Evolutionary conservation across 2,329 filamentous ascomycete species (phyloP).

Genomic region (Scedosporium apiospermum): DNA sequence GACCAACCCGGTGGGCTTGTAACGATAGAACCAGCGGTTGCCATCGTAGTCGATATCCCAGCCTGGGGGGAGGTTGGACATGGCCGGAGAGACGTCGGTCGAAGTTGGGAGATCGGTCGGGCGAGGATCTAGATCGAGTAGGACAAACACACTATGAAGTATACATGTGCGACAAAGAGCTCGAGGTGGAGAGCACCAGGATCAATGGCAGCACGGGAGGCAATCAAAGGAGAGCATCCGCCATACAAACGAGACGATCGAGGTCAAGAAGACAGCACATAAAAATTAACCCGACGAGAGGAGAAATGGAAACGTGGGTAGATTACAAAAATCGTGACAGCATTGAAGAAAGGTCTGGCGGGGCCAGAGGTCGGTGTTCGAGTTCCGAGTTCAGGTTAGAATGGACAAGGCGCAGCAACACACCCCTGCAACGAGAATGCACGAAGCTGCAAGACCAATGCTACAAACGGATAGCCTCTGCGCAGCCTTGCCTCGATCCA

Average conservation of each 20-base stretch:
- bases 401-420: neutral
- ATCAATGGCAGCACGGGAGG: too few relatives aligned
- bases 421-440: neutral
- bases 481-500: neutral
- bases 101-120: neutral
- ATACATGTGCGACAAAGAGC: neutral
- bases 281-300: too few relatives aligned
- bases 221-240: too few relatives aligned
- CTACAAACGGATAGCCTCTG: neutral
- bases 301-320: too few relatives aligned
- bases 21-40: slow-evolving; percentile 47
- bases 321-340: too few relatives aligned
- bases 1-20: slow-evolving; percentile 40
- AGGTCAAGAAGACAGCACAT: too few relatives aligned
- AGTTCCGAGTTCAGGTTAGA: too few relatives aligned
- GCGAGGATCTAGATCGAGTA: neutral
- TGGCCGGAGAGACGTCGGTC: neutral
- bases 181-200: neutral
- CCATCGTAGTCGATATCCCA: slow-evolving; percentile 53
- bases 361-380: neutral
- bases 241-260: too few relatives aligned
- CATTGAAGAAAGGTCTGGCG: too few relatives aligned
- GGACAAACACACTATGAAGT: neutral
- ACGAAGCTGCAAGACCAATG: neutral
- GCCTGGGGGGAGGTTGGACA: slow-evolving; percentile 33